Evolutionary conservation across 768 basidiomycete genomes (phyloP).

Genomic region (Pisolithus microcarpus): DNA sequence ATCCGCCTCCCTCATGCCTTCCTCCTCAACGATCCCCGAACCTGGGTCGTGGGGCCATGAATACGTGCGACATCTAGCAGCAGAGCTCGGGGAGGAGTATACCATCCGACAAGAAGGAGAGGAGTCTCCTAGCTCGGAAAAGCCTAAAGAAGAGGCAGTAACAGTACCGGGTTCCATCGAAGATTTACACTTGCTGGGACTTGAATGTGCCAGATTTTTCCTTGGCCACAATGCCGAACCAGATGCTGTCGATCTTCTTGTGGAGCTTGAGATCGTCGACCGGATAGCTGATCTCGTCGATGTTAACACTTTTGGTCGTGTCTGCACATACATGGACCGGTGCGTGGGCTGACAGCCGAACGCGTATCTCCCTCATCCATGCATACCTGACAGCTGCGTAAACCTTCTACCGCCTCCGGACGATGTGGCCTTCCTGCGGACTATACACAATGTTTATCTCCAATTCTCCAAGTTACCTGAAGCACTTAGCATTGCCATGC

Average conservation of each 20-base stretch:
- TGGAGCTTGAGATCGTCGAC: conserved; percentile 87
- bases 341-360: conserved; percentile 28
- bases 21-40: conserved; percentile 64
- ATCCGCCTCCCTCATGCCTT: conserved; percentile 60
- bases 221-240: conserved; percentile 94
- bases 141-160: conserved; percentile 27
- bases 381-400: conserved; percentile 53
- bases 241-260: conserved; percentile 91
- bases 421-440: conserved; percentile 80
- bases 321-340: conserved; percentile 96
- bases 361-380: neutral
- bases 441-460: conserved; percentile 85
- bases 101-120: conserved; percentile 56
- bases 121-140: conserved; percentile 22
- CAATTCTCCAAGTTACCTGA: conserved; percentile 85
- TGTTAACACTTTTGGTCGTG: conserved; percentile 78
- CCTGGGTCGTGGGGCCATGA: conserved; percentile 99
- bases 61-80: conserved; percentile 93
- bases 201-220: conserved; percentile 84
- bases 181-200: conserved; percentile 68
- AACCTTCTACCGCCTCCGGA: conserved; percentile 89
- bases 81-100: conserved; percentile 94
- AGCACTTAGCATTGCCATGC: conserved; percentile 79
- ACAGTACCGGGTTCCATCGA: conserved; percentile 50
- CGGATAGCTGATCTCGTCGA: conserved; percentile 76